phyloP scores from a whole-genome alignment of 306 rosid genomes.

The Vigna radiata region DNA sequence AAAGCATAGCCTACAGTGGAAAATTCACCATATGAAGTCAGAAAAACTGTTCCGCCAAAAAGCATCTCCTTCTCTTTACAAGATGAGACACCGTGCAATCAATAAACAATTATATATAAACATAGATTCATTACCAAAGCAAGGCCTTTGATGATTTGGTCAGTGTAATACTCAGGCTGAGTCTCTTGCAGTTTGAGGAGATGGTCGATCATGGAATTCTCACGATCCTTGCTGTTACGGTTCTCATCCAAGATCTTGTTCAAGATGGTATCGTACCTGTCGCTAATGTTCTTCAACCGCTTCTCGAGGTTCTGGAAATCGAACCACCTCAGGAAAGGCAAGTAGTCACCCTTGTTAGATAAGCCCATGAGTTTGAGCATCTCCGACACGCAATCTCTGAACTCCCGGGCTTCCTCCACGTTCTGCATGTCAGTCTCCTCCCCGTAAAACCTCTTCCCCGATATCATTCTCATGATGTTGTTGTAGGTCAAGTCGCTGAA shows the following conservation, averaged over 20 bases:
- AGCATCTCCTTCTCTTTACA: background rate
- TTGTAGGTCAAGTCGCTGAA: slow-evolving; percentile 54
- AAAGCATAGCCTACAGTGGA: background rate
- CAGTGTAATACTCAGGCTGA: slow-evolving; percentile 46
- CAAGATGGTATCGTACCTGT: slow-evolving; percentile 40
- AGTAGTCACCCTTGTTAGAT: slow-evolving; percentile 47
- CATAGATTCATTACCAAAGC: slow-evolving; percentile 39
- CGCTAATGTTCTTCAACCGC: background rate
- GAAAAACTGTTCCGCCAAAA: background rate
- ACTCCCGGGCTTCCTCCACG: slow-evolving; percentile 48
- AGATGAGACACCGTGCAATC: background rate
- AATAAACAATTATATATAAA: background rate
- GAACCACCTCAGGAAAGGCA: slow-evolving; percentile 38
- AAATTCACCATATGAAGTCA: background rate
- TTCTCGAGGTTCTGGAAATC: background rate
- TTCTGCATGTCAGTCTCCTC: slow-evolving; percentile 44
- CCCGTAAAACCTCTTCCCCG: slow-evolving; percentile 55
- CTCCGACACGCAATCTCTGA: slow-evolving; percentile 47
- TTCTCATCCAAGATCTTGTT: slow-evolving; percentile 53
- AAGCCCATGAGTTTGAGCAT: slow-evolving; percentile 21
- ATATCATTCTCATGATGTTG: slow-evolving; percentile 48
- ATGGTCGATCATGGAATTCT: slow-evolving; percentile 57
- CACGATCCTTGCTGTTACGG: slow-evolving; percentile 1
- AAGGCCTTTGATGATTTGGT: slow-evolving; percentile 62
- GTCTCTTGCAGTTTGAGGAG: slow-evolving; percentile 52